These are phyloP conservation scores for Dryadomyces quercivorus DNA, from an alignment of 2,329 filamentous ascomycete genomes.

Conservation along the genomic window DNA sequence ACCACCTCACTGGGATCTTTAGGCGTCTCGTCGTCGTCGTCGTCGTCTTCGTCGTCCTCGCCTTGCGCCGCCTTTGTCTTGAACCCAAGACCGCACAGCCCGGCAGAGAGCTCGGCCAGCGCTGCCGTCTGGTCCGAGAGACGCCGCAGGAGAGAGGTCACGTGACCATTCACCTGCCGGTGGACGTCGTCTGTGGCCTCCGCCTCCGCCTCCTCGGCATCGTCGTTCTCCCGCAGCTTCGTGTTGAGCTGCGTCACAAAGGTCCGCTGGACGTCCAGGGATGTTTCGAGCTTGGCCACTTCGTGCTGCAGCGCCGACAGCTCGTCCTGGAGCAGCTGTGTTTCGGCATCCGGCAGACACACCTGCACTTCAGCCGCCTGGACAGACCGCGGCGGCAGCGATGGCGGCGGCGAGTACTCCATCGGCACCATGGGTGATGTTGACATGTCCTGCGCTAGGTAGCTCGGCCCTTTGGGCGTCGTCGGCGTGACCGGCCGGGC, in stretches of 20 bases:
- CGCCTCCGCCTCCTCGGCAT: slow-evolving; percentile 6
- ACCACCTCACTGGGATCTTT: slow-evolving; percentile 36
- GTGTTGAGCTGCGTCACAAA: slow-evolving; percentile 25
- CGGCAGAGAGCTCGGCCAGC: slow-evolving; percentile 29
- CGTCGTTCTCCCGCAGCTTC: slow-evolving; percentile 18
- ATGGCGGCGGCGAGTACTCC: neutral
- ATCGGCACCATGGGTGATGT: too few species aligned
- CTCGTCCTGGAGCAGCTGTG: slow-evolving; percentile 31
- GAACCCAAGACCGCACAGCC: slow-evolving; percentile 40
- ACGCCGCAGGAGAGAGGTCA: slow-evolving; percentile 29
- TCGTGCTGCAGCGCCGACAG: slow-evolving; percentile 36
- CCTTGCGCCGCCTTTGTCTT: slow-evolving; percentile 18
- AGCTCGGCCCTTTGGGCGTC: neutral
- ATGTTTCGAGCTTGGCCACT: slow-evolving; percentile 31
- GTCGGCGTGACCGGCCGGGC: slow-evolving; percentile 17
- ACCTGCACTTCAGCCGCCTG: slow-evolving; percentile 25
- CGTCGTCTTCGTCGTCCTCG: slow-evolving; percentile 30
- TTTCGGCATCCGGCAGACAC: slow-evolving; percentile 28
- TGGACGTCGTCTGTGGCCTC: slow-evolving; percentile 9
- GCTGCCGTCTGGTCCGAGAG: slow-evolving; percentile 37
- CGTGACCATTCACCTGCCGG: slow-evolving; percentile 31
- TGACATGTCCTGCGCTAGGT: slow-evolving; percentile 7
- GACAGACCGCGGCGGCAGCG: neutral
- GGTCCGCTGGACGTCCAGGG: slow-evolving; percentile 33
- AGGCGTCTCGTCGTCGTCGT: slow-evolving; percentile 16